Evolutionary conservation across 1,284 basidiomycete species (phyloP).

Genomic region (Coniophora puteana): DNA sequence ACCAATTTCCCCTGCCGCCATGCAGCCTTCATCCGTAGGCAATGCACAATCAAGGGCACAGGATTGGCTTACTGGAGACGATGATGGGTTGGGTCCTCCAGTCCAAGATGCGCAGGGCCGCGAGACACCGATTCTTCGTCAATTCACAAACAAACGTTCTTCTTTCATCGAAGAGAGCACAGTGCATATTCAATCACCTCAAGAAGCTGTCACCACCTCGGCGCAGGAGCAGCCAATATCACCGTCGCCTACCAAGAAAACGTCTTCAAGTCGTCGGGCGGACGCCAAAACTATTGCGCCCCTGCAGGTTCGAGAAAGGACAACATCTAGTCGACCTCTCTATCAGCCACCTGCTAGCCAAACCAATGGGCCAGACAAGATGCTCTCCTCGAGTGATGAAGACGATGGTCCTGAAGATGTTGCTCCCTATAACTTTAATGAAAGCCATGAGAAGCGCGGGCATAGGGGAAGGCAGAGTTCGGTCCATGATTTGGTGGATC

Average conservation of each 20-base stretch:
- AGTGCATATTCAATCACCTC: conserved; percentile 38
- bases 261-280: conserved; percentile 18
- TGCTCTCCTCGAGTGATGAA: conserved; percentile 53
- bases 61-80: conserved; percentile 74
- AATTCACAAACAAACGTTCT: conserved; percentile 67
- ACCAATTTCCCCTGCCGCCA: too few relatives aligned
- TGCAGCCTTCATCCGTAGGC: conserved; percentile 10
- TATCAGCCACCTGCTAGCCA: too few relatives aligned
- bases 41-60: conserved; percentile 20
- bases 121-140: conserved; percentile 48
- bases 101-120: conserved; percentile 18
- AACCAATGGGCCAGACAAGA: too few relatives aligned
- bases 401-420: conserved; percentile 59
- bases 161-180: conserved; percentile 57
- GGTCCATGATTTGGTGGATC: conserved; percentile 73
- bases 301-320: too few relatives aligned
- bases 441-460: conserved; percentile 24
- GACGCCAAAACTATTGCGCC: conserved; percentile 10
- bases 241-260: conserved; percentile 18
- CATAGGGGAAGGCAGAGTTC: conserved; percentile 65
- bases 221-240: conserved; percentile 19
- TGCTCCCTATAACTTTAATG: conserved; percentile 17
- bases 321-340: too few relatives aligned
- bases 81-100: conserved; percentile 29
- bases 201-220: conserved; percentile 40